A percentile compares a stretch with the other conserved stretches of the same genome.
These are phyloP conservation scores for Madurella mycetomatis DNA, from an alignment of 2,329 filamentous ascomycete species.

Conservation along the genomic window DNA sequence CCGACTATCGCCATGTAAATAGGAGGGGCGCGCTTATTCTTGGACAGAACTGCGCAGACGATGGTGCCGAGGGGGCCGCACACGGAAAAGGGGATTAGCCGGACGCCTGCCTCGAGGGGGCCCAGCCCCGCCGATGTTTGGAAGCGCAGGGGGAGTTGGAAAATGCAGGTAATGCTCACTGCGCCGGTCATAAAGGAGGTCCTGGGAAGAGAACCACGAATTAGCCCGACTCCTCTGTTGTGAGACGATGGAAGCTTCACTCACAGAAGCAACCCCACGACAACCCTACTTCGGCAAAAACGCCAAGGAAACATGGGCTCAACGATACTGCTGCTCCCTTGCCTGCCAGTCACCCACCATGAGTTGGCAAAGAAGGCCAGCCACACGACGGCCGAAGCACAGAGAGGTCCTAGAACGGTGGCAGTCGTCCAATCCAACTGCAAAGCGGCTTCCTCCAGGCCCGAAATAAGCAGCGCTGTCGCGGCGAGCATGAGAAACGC, in stretches of 20 bases:
- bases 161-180: not conserved
- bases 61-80: not conserved
- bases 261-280: not conserved
- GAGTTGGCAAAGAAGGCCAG: not conserved
- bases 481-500: not conserved
- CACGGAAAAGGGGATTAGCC: conserved; percentile 1
- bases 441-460: not conserved
- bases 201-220: not conserved
- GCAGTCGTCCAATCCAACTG: not conserved
- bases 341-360: not conserved
- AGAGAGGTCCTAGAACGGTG: not conserved
- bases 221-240: too few relatives aligned
- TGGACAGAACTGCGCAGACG: not conserved
- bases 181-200: not conserved
- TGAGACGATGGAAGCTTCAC: not conserved
- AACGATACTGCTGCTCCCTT: not conserved
- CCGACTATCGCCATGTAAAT: not conserved
- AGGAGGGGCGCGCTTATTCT: not conserved
- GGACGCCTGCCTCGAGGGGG: not conserved
- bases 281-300: not conserved
- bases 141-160: not conserved
- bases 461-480: not conserved
- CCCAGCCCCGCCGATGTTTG: not conserved
- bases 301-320: conserved; percentile 2
- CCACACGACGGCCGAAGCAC: not conserved